Base-by-base conservation (phyloP, 2,329 filamentous ascomycete species). In the Arthrobotrys sinensis region DNA sequence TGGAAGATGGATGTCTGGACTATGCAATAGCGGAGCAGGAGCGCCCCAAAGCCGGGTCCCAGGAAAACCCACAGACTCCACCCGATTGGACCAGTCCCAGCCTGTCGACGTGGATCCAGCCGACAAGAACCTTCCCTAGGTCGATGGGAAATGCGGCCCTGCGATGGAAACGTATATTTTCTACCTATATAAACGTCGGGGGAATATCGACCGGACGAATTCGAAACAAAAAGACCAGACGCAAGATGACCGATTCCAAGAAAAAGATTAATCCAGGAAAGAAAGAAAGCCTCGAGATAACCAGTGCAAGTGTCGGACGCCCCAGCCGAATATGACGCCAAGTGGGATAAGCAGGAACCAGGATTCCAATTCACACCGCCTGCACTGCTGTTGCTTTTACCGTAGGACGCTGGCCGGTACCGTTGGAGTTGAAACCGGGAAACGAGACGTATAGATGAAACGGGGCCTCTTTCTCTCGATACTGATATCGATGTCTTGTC, bases 51-150 rank as follows among this genome's bases (percentile, higher is more conserved):
- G 24, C 24, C 24, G 24, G 24, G 24, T 28, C 40, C n/a, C 40
- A 5, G 16, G n/a, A 52, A 38, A 28, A 21, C 45, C 63, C n/a
- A 32, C 43, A 32, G 45, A 52, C 19, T 16, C 50, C 32, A 24
- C 57, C 55, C 55, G 71, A 76, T 76, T 76, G 71, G 71, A 69
- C 71, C 55, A 46, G n/a, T 43, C 45, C 21, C 28, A n/a, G 45
- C 34, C 46, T 45, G 55, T 53, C 64, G 64, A 76, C 71, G 71
- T 76, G 71, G 71, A 76, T 32, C 71, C 71, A 76, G 64, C 71
- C 50, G 71, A 64, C 24, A 4, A 11, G 34, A 50, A n/a, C 2
- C 40, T 6, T 14, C 12, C 40, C 40, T 45, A 6, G 40, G 4
- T 45, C 40, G n/a, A 45, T 45, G 40, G 40, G 40, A 45, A 45